Percentiles rank a stretch among this genome's conserved stretches.
Conservation (phyloP, 2,329 filamentous ascomycete genomes). For the Neopestalotiopsis rosae region DNA sequence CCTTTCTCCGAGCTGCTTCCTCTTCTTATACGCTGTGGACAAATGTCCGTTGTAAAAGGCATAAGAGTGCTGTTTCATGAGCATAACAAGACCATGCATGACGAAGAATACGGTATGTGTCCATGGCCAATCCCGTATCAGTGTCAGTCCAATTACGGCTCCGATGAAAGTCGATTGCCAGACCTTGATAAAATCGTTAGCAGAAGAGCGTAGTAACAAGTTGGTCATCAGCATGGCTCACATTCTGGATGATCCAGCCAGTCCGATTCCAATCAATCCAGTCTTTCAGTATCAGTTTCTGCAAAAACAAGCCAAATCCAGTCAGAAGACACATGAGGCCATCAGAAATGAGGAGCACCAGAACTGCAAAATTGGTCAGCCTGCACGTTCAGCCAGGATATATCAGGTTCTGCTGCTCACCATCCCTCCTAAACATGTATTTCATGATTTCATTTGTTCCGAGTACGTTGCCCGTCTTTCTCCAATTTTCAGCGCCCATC, state of each 20-base stretch:
- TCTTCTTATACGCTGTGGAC: slow-evolving; percentile 62
- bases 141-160: slow-evolving; percentile 67
- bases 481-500: slow-evolving; percentile 72
- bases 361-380: slow-evolving; percentile 38
- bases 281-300: slow-evolving; percentile 63
- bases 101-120: slow-evolving; percentile 70
- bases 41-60: slow-evolving; percentile 80
- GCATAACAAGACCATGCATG: slow-evolving; percentile 64
- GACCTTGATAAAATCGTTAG: slow-evolving; percentile 43
- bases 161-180: slow-evolving; percentile 73
- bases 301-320: slow-evolving; percentile 68
- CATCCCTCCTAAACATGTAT: slow-evolving; percentile 64
- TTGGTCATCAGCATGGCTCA: slow-evolving; percentile 36
- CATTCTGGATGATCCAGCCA: slow-evolving; percentile 77
- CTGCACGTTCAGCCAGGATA: no score
- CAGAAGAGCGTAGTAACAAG: background rate
- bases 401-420: slow-evolving; percentile 27
- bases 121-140: slow-evolving; percentile 80
- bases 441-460: slow-evolving; percentile 75
- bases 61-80: slow-evolving; percentile 87
- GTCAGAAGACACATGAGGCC: slow-evolving; percentile 72
- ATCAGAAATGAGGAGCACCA: slow-evolving; percentile 66
- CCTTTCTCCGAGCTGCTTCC: slow-evolving; percentile 48
- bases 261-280: slow-evolving; percentile 69
- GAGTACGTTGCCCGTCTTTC: slow-evolving; percentile 69